Evolutionary conservation across 2,329 filamentous ascomycete genomes (phyloP), one percentile per base, ranked within the genome.

Genomic region (Alternaria burnsii): DNA sequence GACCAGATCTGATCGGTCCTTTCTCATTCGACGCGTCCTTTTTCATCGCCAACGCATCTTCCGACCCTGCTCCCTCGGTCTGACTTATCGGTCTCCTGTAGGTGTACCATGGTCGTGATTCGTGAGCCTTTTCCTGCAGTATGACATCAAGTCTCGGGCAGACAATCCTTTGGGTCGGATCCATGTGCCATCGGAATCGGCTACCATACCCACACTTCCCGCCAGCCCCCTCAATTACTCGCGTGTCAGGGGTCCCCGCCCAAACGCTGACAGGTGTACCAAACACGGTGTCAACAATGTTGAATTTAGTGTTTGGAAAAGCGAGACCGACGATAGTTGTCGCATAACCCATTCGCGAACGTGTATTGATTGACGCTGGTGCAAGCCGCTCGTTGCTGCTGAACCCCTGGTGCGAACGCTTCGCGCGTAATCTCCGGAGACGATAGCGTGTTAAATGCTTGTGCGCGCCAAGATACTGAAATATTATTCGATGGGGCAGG

Each of bases 81-180:
- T 52, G 32, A 58, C 41, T 44, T 53, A 50, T 57, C 28, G 26
- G 26, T 22, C 52, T 51, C 52, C 26, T 18, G 28, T 38, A 30
- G 41, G 55, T 66, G 68, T 61, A 61, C 30, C 48, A 36, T 52
- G 34, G 44, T 61, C 59, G n/a, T 67, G 62, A 71, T 72, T 70
- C 58, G 70, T 52, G 53, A 55, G 24, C 14, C 14, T 14, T 14
- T 6, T 55, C 5, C 56, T 64, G 67, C 62, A 62, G 40, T 32
- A 64, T 71, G 69, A 72, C 68, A 66, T 72, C 67, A 70, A 58
- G 51, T 34, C 30, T 62, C 58, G 58, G 38, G 46, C 51, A 18
- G 47, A 58, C 55, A 58, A 22, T 42, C 18, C 48, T 48, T 54
- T 51, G 50, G 40, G 46, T 50, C 52, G 52, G 51, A 62, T 22